Conservation (phyloP, 2,329 filamentous ascomycete species). For the Elsinoe perseae region DNA sequence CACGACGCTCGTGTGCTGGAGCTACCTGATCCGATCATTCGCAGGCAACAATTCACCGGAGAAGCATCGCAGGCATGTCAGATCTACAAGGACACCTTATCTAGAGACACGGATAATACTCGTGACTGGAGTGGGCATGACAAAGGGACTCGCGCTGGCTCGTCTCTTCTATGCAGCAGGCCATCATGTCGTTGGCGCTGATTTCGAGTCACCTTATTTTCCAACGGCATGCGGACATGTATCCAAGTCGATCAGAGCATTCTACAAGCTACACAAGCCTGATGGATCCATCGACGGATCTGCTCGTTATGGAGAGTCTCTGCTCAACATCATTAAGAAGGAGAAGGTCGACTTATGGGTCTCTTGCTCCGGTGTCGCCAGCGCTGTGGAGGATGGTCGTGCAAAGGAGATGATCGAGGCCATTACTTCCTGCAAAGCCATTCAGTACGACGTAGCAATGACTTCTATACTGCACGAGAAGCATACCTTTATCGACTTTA, state of each 20-base stretch:
- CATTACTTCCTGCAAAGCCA: slow-evolving; percentile 50
- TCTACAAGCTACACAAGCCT: slow-evolving; percentile 42
- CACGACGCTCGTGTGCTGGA: slow-evolving; percentile 37
- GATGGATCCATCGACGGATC: slow-evolving; percentile 28
- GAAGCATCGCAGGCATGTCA: slow-evolving; percentile 22
- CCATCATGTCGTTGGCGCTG: slow-evolving; percentile 65
- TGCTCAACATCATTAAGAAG: slow-evolving; percentile 51
- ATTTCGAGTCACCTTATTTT: slow-evolving; percentile 44
- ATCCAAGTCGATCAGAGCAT: slow-evolving; percentile 49
- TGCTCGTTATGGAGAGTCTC: slow-evolving; percentile 47
- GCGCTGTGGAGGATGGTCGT: slow-evolving; percentile 57
- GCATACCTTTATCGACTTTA: slow-evolving; percentile 55
- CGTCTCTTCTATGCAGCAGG: slow-evolving; percentile 56
- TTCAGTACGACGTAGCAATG: slow-evolving; percentile 54
- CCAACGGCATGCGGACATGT: slow-evolving; percentile 45
- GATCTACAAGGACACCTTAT: slow-evolving; percentile 26
- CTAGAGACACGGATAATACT: slow-evolving; percentile 51
- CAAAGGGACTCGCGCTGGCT: slow-evolving; percentile 60
- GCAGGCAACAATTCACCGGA: slow-evolving; percentile 18
- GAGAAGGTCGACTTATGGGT: slow-evolving; percentile 66
- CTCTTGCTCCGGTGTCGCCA: slow-evolving; percentile 61
- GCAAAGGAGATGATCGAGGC: slow-evolving; percentile 55
- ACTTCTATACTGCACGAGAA: slow-evolving; percentile 57
- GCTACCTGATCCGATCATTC: slow-evolving; percentile 21
- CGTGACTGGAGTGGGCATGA: slow-evolving; percentile 65